phyloP scores from a whole-genome alignment of 345 rosid species.

The Salix dunnii region DNA sequence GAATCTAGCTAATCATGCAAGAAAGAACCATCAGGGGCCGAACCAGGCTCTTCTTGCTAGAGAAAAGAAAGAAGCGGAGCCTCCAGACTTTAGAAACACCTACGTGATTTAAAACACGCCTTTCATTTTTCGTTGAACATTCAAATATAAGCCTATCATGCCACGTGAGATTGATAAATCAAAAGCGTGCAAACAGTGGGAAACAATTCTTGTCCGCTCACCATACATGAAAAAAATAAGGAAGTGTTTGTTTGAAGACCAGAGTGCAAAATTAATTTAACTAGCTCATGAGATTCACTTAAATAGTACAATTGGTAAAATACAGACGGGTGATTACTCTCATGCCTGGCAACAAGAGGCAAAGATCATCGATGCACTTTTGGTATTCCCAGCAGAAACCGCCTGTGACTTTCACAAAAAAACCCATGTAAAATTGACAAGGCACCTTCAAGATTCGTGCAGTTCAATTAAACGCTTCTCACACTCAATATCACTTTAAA shows the following conservation, averaged over 20 bases:
- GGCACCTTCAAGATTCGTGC: neutral
- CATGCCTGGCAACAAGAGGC: neutral
- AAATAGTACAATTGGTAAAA: neutral
- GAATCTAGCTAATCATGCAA: neutral
- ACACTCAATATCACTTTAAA: neutral
- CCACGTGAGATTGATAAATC: neutral
- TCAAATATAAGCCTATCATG: neutral
- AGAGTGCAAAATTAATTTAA: neutral
- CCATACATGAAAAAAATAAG: neutral
- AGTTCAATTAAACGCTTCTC: neutral
- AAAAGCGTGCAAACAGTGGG: neutral
- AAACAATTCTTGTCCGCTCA: neutral
- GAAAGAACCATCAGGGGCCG: neutral
- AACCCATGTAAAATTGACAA: neutral
- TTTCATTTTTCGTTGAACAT: neutral
- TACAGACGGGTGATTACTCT: neutral
- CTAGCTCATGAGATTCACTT: neutral
- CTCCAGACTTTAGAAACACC: neutral
- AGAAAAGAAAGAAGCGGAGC: neutral
- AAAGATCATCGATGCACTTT: neutral
- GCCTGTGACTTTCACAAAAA: neutral
- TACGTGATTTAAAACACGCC: neutral
- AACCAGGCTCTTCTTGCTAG: neutral
- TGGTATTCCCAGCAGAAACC: neutral
- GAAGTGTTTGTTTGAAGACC: neutral